Base-by-base conservation (phyloP, 805 yeast genomes). In the Isabelozyma heimii region DNA sequence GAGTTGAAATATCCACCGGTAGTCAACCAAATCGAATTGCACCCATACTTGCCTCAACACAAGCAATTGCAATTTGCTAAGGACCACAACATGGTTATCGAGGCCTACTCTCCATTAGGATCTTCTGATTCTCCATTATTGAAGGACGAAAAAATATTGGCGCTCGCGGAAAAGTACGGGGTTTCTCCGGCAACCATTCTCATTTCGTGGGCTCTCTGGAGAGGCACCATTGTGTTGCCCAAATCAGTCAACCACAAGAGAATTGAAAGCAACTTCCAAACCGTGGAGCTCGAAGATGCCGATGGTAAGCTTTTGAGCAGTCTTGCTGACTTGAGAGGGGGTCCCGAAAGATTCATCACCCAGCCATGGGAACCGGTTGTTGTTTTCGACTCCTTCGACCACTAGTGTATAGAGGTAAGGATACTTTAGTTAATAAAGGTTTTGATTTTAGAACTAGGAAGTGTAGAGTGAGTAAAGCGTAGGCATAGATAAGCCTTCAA, bases 21-120 rank as follows among this genome's bases (percentile, higher is more conserved):
- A 10, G 81, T 76, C 40, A 82, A 85, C 68, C 96, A 89, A 73
- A 75, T 87, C 51, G 96, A 89, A 71, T 68, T 82, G 37, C 95
- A 89, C 66, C 70, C 68, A 37, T 61, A 62, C 52, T 59, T 61
- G 39, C 68, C 65, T 24, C 58, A 61, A 53, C 51, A 50, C 30
- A 90, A 91, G 43, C 76, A 76, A 53, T 73, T 85, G 49, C 88
- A 80, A 75, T 51, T 83, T 85, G 51, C 63, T 73, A 33, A 53
- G 45, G 42, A 52, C 33, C 49, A 59, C 24, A 58, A 46, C 37
- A 58, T 59, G 40, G 33, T 52, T n/a, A 64, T 85, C 47, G 85
- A 85, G 63, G 95, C 95, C 8, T 89, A 87, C 69, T 83, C 89
- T 28, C 94, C 96, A 26, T 73, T 89, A 55, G 92, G 91, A 8